phyloP scores from a whole-genome alignment of 345 rosid genomes.

The Viola odorata region DNA sequence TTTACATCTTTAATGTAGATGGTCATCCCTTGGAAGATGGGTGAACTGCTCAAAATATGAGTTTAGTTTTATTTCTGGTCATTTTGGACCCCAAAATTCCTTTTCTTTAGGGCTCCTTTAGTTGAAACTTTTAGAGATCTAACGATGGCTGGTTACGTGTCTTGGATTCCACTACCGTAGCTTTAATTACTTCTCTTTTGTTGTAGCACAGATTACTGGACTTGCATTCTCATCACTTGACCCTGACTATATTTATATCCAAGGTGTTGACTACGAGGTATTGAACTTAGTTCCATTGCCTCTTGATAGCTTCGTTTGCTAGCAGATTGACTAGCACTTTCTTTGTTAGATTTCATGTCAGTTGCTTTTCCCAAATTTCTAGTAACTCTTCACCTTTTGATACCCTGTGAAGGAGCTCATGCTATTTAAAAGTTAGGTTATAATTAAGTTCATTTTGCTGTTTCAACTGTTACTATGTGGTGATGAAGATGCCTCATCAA shows the following conservation, averaged over 20 bases:
- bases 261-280: slow-evolving; percentile 73
- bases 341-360: not conserved
- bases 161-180: not conserved
- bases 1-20: slow-evolving; percentile 29
- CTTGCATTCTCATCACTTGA: slow-evolving; percentile 58
- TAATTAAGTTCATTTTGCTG: no score
- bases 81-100: not conserved
- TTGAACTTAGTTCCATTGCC: not conserved
- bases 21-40: slow-evolving; percentile 59
- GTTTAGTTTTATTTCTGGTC: slow-evolving; percentile 28
- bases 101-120: not conserved
- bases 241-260: slow-evolving; percentile 47
- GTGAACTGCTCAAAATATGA: slow-evolving; percentile 65
- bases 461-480: no score
- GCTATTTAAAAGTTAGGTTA: no score
- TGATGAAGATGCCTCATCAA: no score
- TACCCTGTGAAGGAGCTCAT: not conserved
- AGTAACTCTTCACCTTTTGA: not conserved
- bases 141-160: not conserved
- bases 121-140: no score
- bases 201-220: slow-evolving; percentile 52
- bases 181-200: slow-evolving; percentile 8
- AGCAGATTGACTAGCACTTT: not conserved
- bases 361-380: not conserved
- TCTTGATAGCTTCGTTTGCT: not conserved